Conservation (phyloP, 176 grass and related monocot species). For the Hordeum vulgare region DNA sequence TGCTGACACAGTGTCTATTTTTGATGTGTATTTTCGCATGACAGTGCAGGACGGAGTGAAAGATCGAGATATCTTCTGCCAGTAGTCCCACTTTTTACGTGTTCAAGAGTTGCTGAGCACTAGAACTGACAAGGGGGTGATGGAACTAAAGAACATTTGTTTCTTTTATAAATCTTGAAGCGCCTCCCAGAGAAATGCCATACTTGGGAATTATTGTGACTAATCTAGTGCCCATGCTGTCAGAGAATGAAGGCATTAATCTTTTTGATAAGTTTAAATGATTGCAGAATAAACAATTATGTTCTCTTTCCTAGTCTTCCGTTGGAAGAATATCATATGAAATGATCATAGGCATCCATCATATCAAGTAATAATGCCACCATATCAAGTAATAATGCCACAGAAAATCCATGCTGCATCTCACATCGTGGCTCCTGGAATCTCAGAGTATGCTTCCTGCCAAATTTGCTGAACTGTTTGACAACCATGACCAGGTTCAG, state of each 20-base stretch:
- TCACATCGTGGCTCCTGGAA: background rate
- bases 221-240: conserved; percentile 27
- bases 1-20: background rate
- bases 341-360: conserved; percentile 18
- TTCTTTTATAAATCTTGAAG: background rate
- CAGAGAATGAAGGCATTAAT: background rate
- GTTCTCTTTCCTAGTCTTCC: background rate
- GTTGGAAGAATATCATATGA: background rate
- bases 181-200: conserved; percentile 4
- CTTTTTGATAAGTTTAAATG: conserved; percentile 3
- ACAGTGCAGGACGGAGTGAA: background rate
- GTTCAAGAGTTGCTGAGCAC: background rate
- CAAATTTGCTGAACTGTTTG: background rate
- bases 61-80: background rate
- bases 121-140: background rate
- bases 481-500: conserved; percentile 8
- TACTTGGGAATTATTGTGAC: conserved; percentile 8
- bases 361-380: too few relatives aligned
- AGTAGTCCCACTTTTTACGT: too few relatives aligned
- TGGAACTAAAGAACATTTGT: background rate
- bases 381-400: too few relatives aligned
- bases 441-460: background rate
- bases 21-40: background rate
- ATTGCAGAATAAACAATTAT: conserved; percentile 15
- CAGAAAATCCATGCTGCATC: background rate